Conservation (phyloP, 2,329 filamentous ascomycete genomes). For the Claviceps sp. region DNA sequence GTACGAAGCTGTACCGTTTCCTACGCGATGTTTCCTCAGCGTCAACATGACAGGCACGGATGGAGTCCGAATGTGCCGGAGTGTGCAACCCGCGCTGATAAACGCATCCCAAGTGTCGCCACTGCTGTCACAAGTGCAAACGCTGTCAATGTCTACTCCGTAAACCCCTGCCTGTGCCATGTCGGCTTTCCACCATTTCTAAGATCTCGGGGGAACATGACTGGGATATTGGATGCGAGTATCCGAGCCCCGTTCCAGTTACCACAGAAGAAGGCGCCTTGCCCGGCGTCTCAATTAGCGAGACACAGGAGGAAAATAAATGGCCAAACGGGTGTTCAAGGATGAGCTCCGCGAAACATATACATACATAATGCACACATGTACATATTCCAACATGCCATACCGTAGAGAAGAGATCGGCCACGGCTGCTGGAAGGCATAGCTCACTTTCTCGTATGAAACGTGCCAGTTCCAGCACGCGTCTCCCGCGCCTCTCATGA, state of each 20-base stretch:
- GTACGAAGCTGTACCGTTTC: neutral
- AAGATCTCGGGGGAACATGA: neutral
- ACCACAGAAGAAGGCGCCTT: neutral
- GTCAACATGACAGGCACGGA: neutral
- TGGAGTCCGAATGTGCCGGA: constrained; percentile 1
- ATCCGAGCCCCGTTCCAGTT: constrained; percentile 2
- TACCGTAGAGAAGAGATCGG: neutral
- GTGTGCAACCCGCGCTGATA: neutral
- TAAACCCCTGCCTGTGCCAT: neutral
- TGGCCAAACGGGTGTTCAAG: neutral
- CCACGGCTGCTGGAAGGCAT: neutral
- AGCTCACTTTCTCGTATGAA: neutral
- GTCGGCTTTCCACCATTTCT: neutral
- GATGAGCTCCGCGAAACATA: neutral
- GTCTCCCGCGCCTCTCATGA: neutral
- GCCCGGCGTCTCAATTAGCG: constrained; percentile 7
- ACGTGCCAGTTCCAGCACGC: neutral
- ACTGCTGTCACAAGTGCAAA: neutral
- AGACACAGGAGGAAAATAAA: constrained; percentile 1
- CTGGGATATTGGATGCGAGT: constrained; percentile 3
- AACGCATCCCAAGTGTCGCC: neutral
- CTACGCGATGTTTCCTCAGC: constrained; percentile 4
- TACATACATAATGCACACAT: neutral
- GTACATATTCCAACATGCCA: neutral
- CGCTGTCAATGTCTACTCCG: neutral